Evolutionary conservation across 257 asterid species (phyloP).

Genomic region (Solanum gracilifrons): DNA sequence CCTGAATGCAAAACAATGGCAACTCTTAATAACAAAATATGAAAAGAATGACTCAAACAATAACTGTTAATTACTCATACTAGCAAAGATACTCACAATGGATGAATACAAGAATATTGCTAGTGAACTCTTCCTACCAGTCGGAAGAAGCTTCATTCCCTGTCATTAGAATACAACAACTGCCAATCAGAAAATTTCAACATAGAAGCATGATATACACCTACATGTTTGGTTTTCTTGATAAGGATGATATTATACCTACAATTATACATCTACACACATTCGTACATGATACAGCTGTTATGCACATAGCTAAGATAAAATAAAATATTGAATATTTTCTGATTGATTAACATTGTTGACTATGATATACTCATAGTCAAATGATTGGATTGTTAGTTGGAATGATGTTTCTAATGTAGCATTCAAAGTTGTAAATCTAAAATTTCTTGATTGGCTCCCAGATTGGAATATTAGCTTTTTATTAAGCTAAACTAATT

Average conservation of each 20-base stretch:
- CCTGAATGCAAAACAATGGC: constrained; percentile 25
- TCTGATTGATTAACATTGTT: not conserved
- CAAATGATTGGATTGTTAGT: not conserved
- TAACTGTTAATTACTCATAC: not conserved
- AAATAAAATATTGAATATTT: not conserved
- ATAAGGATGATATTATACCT: not conserved
- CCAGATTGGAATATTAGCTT: not conserved
- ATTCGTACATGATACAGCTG: not conserved
- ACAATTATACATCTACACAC: not conserved
- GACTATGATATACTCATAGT: not conserved
- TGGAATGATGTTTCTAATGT: not conserved
- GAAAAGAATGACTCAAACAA: not conserved
- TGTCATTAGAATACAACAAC: constrained; percentile 16
- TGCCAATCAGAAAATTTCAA: not conserved
- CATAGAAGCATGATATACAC: not conserved
- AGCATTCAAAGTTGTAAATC: not conserved
- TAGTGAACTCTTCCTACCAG: constrained; percentile 68
- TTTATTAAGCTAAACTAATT: not conserved
- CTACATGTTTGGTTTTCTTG: not conserved
- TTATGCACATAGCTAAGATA: not conserved
- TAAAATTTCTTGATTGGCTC: not conserved
- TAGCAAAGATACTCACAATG: constrained; percentile 41
- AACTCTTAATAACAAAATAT: not conserved
- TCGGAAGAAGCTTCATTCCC: constrained; percentile 99
- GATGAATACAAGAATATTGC: constrained; percentile 67